phyloP scores from a whole-genome alignment of 1,284 basidiomycete genomes.

The Mycena citricolor region DNA sequence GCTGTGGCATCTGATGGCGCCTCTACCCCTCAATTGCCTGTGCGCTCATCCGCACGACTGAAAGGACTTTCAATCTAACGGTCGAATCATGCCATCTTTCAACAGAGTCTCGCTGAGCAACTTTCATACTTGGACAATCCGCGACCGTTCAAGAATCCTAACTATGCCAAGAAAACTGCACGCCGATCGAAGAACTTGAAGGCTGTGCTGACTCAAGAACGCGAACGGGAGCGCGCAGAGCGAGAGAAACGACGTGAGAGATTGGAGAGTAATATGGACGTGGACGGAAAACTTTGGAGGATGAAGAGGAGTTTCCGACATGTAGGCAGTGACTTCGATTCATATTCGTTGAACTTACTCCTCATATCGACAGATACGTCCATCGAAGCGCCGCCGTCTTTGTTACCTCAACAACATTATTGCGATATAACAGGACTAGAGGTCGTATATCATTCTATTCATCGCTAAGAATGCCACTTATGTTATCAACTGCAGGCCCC shows the following conservation, averaged over 20 bases:
- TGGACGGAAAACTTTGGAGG: constrained; percentile 42
- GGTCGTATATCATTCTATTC: constrained; percentile 47
- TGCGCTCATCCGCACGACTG: constrained; percentile 30
- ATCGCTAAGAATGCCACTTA: background rate
- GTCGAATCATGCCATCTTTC: background rate
- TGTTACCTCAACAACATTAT: constrained; percentile 75
- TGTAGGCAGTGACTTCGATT: constrained; percentile 49
- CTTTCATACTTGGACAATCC: constrained; percentile 67
- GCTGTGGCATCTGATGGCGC: constrained; percentile 42
- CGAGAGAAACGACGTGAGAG: constrained; percentile 58
- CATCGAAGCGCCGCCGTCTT: constrained; percentile 83
- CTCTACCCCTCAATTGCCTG: constrained; percentile 42
- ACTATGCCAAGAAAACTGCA: constrained; percentile 66
- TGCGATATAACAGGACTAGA: constrained; percentile 89
- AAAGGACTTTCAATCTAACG: background rate
- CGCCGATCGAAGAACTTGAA: constrained; percentile 76
- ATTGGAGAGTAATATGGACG: constrained; percentile 37
- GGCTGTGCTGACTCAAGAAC: constrained; percentile 69
- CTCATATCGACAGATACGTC: constrained; percentile 57
- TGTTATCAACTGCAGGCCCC: constrained; percentile 52
- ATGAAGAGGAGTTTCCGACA: constrained; percentile 65
- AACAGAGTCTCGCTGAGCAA: constrained; percentile 54
- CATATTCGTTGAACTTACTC: background rate
- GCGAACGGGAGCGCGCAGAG: constrained; percentile 67
- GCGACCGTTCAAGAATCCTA: constrained; percentile 73